phyloP scores from a whole-genome alignment of 2,329 filamentous ascomycete genomes.

The Neodidymelliopsis sp. region DNA sequence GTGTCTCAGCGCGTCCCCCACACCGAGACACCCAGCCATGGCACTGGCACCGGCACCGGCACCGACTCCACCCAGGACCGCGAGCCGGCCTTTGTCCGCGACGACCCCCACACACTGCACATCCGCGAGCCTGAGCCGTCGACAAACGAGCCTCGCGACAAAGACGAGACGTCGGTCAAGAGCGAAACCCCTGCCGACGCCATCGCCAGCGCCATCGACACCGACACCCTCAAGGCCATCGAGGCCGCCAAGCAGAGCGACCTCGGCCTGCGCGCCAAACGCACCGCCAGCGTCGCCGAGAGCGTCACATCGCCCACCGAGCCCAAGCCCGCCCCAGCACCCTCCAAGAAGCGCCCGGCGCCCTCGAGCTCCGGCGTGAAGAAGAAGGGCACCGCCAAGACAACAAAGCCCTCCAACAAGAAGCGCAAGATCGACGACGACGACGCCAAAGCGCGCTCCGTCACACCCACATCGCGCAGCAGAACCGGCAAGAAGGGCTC shows the following conservation, averaged over 20 bases:
- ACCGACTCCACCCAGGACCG: conserved; percentile 37
- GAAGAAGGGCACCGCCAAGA: conserved; percentile 56
- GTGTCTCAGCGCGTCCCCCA: conserved; percentile 34
- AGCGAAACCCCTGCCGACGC: conserved; percentile 37
- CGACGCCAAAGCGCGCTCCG: conserved; percentile 42
- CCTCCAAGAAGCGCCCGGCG: conserved; percentile 56
- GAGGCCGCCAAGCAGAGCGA: conserved; percentile 56
- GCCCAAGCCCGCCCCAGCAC: conserved; percentile 36
- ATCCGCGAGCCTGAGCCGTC: conserved; percentile 31
- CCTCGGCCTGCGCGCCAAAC: conserved; percentile 50
- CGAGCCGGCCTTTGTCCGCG: conserved; percentile 41
- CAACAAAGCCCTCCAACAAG: conserved; percentile 56
- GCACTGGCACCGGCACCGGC: conserved; percentile 14
- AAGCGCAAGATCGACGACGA: conserved; percentile 54
- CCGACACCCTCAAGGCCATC: conserved; percentile 53
- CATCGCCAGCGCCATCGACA: conserved; percentile 39
- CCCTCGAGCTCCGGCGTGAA: conserved; percentile 48
- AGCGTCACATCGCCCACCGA: conserved; percentile 52
- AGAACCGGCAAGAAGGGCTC: conserved; percentile 50
- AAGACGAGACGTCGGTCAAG: conserved; percentile 46
- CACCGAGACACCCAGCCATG: conserved; percentile 9
- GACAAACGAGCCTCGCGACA: conserved; percentile 46
- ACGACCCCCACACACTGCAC: conserved; percentile 38
- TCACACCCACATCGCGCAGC: conserved; percentile 52
- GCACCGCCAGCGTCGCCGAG: conserved; percentile 47